These are phyloP conservation scores for Furcasterigmium sp. DNA, from an alignment of 2,329 filamentous ascomycete genomes.

Conservation along the genomic window DNA sequence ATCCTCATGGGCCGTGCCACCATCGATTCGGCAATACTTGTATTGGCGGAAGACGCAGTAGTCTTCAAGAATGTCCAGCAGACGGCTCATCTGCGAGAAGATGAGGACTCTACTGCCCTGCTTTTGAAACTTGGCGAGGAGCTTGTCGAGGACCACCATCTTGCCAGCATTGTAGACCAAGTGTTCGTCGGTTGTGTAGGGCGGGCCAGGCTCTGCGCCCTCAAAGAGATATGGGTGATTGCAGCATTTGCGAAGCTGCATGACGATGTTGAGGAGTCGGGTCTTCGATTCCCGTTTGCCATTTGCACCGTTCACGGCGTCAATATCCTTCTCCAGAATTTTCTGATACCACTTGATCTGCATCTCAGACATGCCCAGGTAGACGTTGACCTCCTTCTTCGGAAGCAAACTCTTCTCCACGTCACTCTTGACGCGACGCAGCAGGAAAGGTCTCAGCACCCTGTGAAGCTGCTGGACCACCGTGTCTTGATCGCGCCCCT, in stretches of 20 bases:
- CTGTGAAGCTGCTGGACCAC: slow-evolving; percentile 95
- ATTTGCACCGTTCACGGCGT: slow-evolving; percentile 93
- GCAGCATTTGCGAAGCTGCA: slow-evolving; percentile 98
- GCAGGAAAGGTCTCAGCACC: slow-evolving; percentile 85
- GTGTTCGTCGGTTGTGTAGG: slow-evolving; percentile 97
- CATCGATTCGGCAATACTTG: slow-evolving; percentile 96
- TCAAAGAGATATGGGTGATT: slow-evolving; percentile 99
- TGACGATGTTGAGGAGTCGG: slow-evolving; percentile 93
- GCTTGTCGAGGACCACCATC: slow-evolving; percentile 94
- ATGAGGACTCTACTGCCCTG: slow-evolving; percentile 95
- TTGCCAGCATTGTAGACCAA: slow-evolving; percentile 90
- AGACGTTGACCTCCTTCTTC: slow-evolving; percentile 96
- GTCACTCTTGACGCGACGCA: slow-evolving; percentile 94
- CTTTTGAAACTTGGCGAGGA: slow-evolving; percentile 74
- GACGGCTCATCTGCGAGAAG: slow-evolving; percentile 98
- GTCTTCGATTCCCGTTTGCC: slow-evolving; percentile 98
- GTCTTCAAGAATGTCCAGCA: slow-evolving; percentile 94
- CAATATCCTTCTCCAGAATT: slow-evolving; percentile 97
- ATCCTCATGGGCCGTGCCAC: slow-evolving; percentile 93
- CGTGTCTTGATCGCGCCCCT: slow-evolving; percentile 86
- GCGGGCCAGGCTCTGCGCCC: slow-evolving; percentile 91
- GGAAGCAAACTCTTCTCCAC: slow-evolving; percentile 96
- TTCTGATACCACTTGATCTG: slow-evolving; percentile 99
- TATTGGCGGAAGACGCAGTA: slow-evolving; percentile 95
- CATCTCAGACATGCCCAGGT: slow-evolving; percentile 99